A percentile compares a stretch with the other conserved stretches of the same genome.
Evolutionary conservation across 2,329 filamentous ascomycete genomes (phyloP).

Genomic region (Colletotrichum chrysophilum): DNA sequence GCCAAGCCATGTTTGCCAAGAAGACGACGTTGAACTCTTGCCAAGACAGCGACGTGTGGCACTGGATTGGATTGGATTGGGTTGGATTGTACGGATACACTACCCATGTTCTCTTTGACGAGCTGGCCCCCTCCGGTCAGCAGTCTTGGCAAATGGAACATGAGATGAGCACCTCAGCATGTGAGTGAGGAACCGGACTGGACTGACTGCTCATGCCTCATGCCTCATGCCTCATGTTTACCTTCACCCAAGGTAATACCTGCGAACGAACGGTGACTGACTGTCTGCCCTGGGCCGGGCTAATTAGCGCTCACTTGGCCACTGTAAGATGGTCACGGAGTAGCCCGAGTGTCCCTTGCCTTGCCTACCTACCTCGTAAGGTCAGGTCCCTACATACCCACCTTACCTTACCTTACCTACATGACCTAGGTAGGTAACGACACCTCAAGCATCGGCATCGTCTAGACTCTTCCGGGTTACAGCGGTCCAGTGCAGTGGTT

Average conservation of each 20-base stretch:
- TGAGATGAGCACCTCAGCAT: not conserved
- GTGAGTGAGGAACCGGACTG: not conserved
- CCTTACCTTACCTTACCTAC: too few species aligned
- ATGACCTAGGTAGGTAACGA: too few species aligned
- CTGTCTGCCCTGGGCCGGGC: not conserved
- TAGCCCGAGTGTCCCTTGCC: not conserved
- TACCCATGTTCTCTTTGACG: not conserved
- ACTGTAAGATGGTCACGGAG: not conserved
- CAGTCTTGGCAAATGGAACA: not conserved
- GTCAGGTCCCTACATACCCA: not conserved
- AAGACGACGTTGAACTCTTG: not conserved
- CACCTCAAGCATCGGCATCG: not conserved
- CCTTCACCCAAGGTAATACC: not conserved
- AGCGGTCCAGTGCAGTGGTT: not conserved
- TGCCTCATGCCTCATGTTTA: not conserved
- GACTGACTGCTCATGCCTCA: not conserved
- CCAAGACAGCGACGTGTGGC: not conserved
- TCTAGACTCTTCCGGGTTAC: not conserved
- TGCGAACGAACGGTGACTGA: not conserved
- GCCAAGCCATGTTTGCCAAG: not conserved
- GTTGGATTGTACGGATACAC: not conserved
- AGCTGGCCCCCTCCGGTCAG: not conserved
- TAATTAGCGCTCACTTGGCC: not conserved
- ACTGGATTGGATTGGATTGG: not conserved
- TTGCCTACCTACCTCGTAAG: not conserved